A percentile compares a stretch with the other conserved stretches of the same genome.
These are phyloP conservation scores for Sisymbrium altissimum DNA, from an alignment of 345 rosid species.

Conservation along the genomic window DNA sequence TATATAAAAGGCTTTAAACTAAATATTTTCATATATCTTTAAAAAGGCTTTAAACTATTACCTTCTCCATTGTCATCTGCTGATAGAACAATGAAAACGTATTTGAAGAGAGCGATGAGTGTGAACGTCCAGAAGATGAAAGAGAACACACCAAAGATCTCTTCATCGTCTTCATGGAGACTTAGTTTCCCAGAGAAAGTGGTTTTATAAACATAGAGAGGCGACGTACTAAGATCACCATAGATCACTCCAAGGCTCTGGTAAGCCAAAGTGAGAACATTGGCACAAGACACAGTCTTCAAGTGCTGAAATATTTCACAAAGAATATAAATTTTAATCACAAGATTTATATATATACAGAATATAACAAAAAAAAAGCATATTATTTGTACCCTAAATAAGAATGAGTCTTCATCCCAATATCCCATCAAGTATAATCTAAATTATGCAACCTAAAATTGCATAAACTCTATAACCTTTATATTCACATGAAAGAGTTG, in stretches of 20 bases:
- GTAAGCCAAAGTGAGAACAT: constrained; percentile 69
- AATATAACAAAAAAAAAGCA: background rate
- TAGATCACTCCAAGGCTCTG: constrained; percentile 92
- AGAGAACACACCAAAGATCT: constrained; percentile 76
- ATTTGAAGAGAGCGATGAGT: constrained; percentile 70
- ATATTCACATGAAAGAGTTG: background rate
- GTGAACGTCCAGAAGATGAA: constrained; percentile 91
- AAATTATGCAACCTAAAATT: too few species aligned
- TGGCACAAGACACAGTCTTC: constrained; percentile 52
- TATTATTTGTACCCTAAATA: background rate
- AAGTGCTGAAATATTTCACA: constrained; percentile 42
- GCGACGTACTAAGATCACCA: constrained; percentile 76
- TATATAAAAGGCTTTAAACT: background rate
- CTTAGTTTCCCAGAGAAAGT: constrained; percentile 75
- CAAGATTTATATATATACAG: background rate
- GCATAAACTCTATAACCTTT: too few species aligned
- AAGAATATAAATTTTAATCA: background rate
- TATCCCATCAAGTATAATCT: background rate
- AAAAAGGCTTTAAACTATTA: constrained; percentile 9
- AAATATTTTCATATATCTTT: background rate
- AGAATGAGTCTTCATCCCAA: background rate
- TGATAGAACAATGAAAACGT: constrained; percentile 58
- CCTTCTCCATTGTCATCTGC: constrained; percentile 93
- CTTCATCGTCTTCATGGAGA: constrained; percentile 74
- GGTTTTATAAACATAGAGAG: constrained; percentile 82